These are phyloP conservation scores for Talaromyces thailandensis DNA, from an alignment of 495 filamentous ascomycete species.

Conservation along the genomic window DNA sequence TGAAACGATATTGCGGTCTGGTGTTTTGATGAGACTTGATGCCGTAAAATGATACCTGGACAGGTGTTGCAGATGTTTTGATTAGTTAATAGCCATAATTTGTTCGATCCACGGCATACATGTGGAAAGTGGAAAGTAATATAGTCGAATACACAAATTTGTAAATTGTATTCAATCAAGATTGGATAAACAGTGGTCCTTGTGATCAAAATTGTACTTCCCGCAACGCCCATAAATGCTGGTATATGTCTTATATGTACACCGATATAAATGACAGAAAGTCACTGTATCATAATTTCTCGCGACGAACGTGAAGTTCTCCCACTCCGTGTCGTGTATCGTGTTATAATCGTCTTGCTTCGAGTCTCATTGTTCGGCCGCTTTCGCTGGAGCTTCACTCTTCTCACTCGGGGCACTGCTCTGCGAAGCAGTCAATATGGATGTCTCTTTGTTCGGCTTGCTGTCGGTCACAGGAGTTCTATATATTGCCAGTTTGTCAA, in stretches of 20 bases:
- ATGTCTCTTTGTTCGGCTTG: background rate
- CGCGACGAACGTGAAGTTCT: background rate
- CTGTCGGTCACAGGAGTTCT: background rate
- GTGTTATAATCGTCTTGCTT: background rate
- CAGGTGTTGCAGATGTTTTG: background rate
- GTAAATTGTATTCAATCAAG: background rate
- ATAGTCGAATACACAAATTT: background rate
- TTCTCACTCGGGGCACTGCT: background rate
- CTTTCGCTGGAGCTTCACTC: background rate
- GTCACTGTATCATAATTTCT: background rate
- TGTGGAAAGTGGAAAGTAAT: background rate
- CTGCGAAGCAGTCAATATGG: background rate
- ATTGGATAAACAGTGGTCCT: background rate
- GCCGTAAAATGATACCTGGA: background rate
- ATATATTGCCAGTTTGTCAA: conserved; percentile 8
- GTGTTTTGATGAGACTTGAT: background rate
- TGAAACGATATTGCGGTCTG: background rate
- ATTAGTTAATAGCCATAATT: background rate
- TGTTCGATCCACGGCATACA: background rate
- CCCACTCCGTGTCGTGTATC: background rate
- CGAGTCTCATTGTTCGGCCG: background rate
- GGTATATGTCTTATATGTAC: background rate
- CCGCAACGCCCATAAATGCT: background rate
- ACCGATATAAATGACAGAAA: background rate
- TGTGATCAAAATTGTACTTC: background rate